Conservation (phyloP, 257 asterid species). For the Nicotiana paniculata region DNA sequence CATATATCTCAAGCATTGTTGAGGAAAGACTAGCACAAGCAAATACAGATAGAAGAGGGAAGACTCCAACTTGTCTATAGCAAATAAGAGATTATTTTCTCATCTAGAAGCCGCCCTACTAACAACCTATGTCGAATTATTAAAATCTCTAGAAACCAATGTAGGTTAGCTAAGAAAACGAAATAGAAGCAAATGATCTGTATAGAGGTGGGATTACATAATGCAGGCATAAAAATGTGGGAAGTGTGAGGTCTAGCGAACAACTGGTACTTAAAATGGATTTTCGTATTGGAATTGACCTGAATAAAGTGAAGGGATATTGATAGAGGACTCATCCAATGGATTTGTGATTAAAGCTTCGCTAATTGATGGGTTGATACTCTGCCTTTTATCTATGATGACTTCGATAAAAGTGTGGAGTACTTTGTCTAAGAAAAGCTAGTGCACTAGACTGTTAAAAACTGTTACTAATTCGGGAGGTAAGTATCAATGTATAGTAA, state of each 20-base stretch:
- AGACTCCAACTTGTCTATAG: no score
- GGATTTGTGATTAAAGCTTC: background rate
- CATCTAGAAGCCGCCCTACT: background rate
- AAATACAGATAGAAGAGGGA: no score
- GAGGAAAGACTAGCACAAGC: no score
- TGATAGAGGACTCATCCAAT: background rate
- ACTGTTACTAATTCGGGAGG: background rate
- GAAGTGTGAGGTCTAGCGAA: background rate
- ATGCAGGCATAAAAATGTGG: background rate
- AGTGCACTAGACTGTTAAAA: background rate
- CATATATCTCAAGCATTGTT: no score
- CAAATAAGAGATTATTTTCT: background rate
- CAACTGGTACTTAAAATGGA: no score
- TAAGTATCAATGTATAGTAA: background rate
- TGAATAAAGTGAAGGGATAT: background rate
- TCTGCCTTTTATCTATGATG: background rate
- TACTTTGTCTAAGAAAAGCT: background rate
- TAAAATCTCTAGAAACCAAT: background rate
- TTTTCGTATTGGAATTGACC: no score
- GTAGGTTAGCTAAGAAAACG: background rate
- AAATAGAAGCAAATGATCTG: background rate
- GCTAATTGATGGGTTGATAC: background rate
- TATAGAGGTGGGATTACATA: background rate
- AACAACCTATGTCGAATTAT: background rate
- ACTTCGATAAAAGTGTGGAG: background rate